Percentiles rank a stretch among this genome's conserved stretches.
These are phyloP conservation scores for Bryum argenteum DNA, from an alignment of 225 moss, liverwort and hornwort genomes.

Conservation along the genomic window DNA sequence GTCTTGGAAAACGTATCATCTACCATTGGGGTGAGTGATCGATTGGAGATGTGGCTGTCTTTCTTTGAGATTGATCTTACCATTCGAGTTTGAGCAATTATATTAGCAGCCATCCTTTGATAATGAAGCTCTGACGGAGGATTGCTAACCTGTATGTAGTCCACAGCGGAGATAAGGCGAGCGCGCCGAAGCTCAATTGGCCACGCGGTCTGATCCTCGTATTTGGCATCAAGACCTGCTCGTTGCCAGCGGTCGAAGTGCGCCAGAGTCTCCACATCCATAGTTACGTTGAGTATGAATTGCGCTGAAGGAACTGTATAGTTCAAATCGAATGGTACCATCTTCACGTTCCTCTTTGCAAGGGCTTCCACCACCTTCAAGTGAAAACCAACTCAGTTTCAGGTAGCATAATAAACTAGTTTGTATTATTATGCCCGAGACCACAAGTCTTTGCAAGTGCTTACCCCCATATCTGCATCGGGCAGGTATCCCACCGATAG, in stretches of 20 bases:
- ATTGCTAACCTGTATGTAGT: constrained; percentile 61
- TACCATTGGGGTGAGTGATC: too few species aligned
- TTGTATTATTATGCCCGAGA: background rate
- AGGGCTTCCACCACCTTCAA: constrained; percentile 58
- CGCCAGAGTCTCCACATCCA: constrained; percentile 59
- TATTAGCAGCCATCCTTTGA: too few species aligned
- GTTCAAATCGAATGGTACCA: constrained; percentile 57
- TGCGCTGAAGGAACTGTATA: constrained; percentile 60
- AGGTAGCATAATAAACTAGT: background rate
- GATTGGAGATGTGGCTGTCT: too few species aligned
- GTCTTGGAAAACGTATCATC: too few species aligned
- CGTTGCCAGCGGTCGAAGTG: constrained; percentile 84
- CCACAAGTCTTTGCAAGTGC: background rate
- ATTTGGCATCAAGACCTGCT: constrained; percentile 48
- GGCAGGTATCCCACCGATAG: constrained; percentile 73
- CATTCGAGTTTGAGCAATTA: too few species aligned
- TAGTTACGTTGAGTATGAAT: constrained; percentile 46
- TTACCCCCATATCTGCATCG: constrained; percentile 70
- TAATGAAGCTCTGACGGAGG: too few species aligned
- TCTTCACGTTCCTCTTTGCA: constrained; percentile 43
- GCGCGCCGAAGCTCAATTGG: constrained; percentile 64
- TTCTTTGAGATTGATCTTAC: too few species aligned
- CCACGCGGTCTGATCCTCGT: constrained; percentile 61
- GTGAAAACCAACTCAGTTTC: constrained; percentile 20
- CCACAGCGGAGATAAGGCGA: constrained; percentile 69